These are phyloP conservation scores for Lichtheimia ornata DNA, from an alignment of 371 early-diverging fungal genomes.

Conservation along the genomic window DNA sequence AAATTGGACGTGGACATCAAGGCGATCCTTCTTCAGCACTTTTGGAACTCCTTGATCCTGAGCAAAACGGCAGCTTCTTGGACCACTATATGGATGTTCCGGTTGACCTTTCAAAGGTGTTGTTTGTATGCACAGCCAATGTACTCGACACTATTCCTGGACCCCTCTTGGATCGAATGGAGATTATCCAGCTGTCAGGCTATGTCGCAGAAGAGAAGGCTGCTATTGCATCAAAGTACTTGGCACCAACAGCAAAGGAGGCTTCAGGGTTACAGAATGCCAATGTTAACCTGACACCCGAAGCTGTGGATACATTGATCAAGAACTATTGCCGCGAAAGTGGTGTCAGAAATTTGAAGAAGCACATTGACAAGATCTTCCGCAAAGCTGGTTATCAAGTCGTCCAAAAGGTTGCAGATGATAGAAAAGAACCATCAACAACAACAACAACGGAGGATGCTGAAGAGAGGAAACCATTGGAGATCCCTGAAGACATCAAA, in stretches of 20 bases:
- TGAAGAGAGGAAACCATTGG: slow-evolving; percentile 42
- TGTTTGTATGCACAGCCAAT: slow-evolving; percentile 98
- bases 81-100: slow-evolving; percentile 99
- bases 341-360: slow-evolving; percentile 96
- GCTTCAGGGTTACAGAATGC: slow-evolving; percentile 79
- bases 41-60: slow-evolving; percentile 94
- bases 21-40: slow-evolving; percentile 97
- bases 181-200: slow-evolving; percentile 92
- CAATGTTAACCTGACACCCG: slow-evolving; percentile 70
- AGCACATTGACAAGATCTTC: slow-evolving; percentile 96
- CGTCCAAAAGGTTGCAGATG: slow-evolving; percentile 57
- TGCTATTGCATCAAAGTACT: slow-evolving; percentile 90
- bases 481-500: slow-evolving; percentile 57
- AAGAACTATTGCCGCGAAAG: slow-evolving; percentile 93
- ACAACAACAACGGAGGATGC: slow-evolving; percentile 11
- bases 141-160: slow-evolving; percentile 94
- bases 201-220: slow-evolving; percentile 97
- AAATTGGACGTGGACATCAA: slow-evolving; percentile 94
- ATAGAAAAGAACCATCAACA: background rate
- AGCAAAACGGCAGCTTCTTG: slow-evolving; percentile 94
- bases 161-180: slow-evolving; percentile 97
- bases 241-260: slow-evolving; percentile 81
- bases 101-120: slow-evolving; percentile 91
- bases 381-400: slow-evolving; percentile 94
- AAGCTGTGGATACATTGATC: slow-evolving; percentile 84